Evolutionary conservation across 2,329 filamentous ascomycete genomes (phyloP), one percentile per base, ranked within the genome.

Genomic region (Pseudogymnoascus sp.): DNA sequence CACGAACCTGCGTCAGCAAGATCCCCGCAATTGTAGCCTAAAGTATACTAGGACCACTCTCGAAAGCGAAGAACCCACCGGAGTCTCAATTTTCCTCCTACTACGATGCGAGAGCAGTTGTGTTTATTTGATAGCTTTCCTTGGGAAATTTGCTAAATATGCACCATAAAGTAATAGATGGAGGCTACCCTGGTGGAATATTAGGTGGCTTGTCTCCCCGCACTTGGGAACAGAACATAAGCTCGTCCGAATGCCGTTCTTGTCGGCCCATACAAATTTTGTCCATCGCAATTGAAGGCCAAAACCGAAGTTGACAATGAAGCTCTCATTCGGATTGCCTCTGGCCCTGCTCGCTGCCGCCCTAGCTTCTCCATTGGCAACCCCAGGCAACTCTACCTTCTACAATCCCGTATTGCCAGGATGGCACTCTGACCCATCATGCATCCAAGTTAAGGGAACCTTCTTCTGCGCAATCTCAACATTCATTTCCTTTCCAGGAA

Each of bases 381-480:
- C 9, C n/a, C 9, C 8, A n/a, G 48, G 48, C 5, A 55, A 55
- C 48, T 55, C 48, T 17, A 55, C 48, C n/a, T 55, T 33, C n/a
- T 55, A 55, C 2, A 55, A 55, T 33, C 48, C 48, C 17, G 48
- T 55, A n/a, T 42, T 66, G 15, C 62, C 65, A 2, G 84, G 84
- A 21, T 86, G 85, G 74, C 85, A 86, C 62, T 82, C 84, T 5
- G 84, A 87, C 65, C 84, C 84, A 9, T 65, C 66, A 7, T 76
- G 83, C 42, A 64, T 81, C n/a, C 74, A 80, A 5, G 76, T 80
- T 13, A 73, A 73, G 8, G 65, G 73, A 41, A 77, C 80, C 66
- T 87, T 81, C 69, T 87, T 82, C 70, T 77, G 87, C 31, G 81
- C 80, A 38, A 86, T 82, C 4, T 86, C 84, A 0, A 83, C 82